Percentiles rank a stretch among this genome's conserved stretches.
Evolutionary conservation across 805 yeast genomes (phyloP).

Genomic region (Blastobotrys chiropterorum): DNA sequence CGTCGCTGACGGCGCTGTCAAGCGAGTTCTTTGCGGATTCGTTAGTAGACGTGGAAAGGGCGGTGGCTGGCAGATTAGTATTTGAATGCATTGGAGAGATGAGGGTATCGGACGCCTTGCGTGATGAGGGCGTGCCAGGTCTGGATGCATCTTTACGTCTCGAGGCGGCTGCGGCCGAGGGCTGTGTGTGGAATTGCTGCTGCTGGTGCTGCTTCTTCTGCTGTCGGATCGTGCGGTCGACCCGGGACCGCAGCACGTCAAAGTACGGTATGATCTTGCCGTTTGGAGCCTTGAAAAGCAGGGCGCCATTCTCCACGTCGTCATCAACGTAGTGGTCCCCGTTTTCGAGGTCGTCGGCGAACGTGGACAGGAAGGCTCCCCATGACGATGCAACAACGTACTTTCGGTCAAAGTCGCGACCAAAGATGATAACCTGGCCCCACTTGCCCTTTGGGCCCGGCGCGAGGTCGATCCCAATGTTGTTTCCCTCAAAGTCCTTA

Average conservation of each 20-base stretch:
- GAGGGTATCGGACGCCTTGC: slow-evolving; percentile 3
- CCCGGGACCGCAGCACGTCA: slow-evolving; percentile 44
- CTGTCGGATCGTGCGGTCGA: slow-evolving; percentile 25
- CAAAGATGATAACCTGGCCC: slow-evolving; percentile 91
- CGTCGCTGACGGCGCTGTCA: slow-evolving; percentile 5
- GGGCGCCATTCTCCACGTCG: slow-evolving; percentile 53
- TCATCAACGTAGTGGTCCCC: slow-evolving; percentile 73
- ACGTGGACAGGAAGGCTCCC: slow-evolving; percentile 77
- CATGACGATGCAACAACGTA: slow-evolving; percentile 80
- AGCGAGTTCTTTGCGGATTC: slow-evolving; percentile 5
- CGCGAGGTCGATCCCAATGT: slow-evolving; percentile 81
- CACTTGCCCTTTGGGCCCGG: slow-evolving; percentile 72
- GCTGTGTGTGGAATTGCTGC: slow-evolving; percentile 5
- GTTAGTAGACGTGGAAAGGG: slow-evolving; percentile 7
- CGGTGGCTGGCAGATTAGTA: slow-evolving; percentile 14
- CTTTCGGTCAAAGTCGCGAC: slow-evolving; percentile 89
- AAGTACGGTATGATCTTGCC: slow-evolving; percentile 72
- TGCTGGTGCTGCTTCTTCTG: slow-evolving; percentile 6
- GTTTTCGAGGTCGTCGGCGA: slow-evolving; percentile 81
- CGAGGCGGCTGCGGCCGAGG: slow-evolving; percentile 8
- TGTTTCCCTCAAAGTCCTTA: slow-evolving; percentile 86
- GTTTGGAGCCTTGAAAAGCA: slow-evolving; percentile 50
- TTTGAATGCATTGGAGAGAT: slow-evolving; percentile 15
- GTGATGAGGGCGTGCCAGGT: slow-evolving; percentile 5
- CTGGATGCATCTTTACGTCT: background rate